These are phyloP conservation scores for Claviceps paspali DNA, from an alignment of 2,329 filamentous ascomycete species.

Conservation along the genomic window DNA sequence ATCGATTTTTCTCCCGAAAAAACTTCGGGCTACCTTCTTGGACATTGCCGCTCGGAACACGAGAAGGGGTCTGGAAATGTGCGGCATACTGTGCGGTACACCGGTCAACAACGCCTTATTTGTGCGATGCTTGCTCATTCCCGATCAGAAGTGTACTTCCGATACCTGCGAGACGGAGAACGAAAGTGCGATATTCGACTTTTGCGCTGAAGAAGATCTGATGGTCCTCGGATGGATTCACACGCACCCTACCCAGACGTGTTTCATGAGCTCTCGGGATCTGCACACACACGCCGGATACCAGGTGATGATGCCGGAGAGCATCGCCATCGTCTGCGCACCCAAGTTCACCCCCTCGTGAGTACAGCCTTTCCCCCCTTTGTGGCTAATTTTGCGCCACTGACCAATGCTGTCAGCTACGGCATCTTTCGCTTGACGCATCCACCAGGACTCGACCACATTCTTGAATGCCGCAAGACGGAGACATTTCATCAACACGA, in stretches of 20 bases:
- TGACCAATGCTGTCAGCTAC: constrained; percentile 37
- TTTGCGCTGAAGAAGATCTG: constrained; percentile 70
- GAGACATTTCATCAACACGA: constrained; percentile 71
- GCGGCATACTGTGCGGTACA: constrained; percentile 84
- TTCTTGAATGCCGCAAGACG: constrained; percentile 61
- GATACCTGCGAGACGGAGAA: constrained; percentile 94
- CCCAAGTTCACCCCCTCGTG: constrained; percentile 65
- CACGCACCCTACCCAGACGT: constrained; percentile 90
- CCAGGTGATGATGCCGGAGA: constrained; percentile 92
- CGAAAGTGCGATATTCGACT: constrained; percentile 72
- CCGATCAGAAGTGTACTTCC: constrained; percentile 74
- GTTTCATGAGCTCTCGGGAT: constrained; percentile 93
- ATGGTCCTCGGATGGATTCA: constrained; percentile 95
- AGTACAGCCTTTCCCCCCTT: constrained; percentile 21
- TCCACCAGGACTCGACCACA: constrained; percentile 75
- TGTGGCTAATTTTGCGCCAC: not conserved
- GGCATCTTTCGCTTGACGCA: constrained; percentile 89
- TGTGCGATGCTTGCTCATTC: constrained; percentile 75
- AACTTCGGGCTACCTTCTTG: constrained; percentile 61
- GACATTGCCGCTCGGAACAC: constrained; percentile 64
- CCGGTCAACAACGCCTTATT: constrained; percentile 88
- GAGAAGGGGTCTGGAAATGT: constrained; percentile 71
- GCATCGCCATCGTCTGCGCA: constrained; percentile 91
- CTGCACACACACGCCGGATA: constrained; percentile 89
- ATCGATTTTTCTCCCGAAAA: constrained; percentile 70